A percentile compares a stretch with the other conserved stretches of the same genome.
These are phyloP conservation scores for Calonectria crousiana DNA, from an alignment of 2,329 filamentous ascomycete species.

Conservation along the genomic window DNA sequence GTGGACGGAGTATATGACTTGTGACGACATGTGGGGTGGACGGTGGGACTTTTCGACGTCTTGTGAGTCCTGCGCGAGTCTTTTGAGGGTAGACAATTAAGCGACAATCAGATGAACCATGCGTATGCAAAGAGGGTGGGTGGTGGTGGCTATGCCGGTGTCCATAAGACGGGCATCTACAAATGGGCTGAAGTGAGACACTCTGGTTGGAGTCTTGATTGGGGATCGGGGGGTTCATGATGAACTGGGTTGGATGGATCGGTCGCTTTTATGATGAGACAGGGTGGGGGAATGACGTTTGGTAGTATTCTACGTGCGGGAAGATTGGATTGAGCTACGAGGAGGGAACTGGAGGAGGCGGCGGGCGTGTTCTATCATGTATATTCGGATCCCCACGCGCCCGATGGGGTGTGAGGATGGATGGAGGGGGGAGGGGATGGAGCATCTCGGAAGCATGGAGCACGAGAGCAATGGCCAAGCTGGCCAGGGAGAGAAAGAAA, in stretches of 20 bases:
- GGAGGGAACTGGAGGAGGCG: not conserved
- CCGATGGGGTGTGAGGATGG: not conserved
- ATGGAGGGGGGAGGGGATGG: not conserved
- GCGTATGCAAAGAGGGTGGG: not conserved
- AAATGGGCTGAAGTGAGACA: conserved; percentile 21
- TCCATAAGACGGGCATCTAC: not conserved
- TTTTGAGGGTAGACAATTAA: not conserved
- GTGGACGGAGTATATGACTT: not conserved
- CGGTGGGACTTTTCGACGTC: not conserved
- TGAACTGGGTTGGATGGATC: conserved; percentile 21
- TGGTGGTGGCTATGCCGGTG: conserved; percentile 10
- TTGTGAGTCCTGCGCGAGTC: not conserved
- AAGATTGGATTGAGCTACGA: not conserved
- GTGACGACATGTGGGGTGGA: not conserved
- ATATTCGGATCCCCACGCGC: not conserved
- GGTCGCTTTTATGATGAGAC: conserved; percentile 4
- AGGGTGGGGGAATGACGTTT: not conserved
- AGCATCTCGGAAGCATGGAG: not conserved
- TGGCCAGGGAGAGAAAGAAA: not conserved
- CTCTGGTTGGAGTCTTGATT: not conserved
- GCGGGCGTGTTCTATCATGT: not conserved
- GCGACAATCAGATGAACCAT: not conserved
- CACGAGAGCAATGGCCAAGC: conserved; percentile 1
- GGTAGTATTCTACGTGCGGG: not conserved
- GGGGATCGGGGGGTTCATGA: not conserved